Evolutionary conservation across 2,329 filamentous ascomycete species (phyloP).

Genomic region (Periconia macrospinosa): DNA sequence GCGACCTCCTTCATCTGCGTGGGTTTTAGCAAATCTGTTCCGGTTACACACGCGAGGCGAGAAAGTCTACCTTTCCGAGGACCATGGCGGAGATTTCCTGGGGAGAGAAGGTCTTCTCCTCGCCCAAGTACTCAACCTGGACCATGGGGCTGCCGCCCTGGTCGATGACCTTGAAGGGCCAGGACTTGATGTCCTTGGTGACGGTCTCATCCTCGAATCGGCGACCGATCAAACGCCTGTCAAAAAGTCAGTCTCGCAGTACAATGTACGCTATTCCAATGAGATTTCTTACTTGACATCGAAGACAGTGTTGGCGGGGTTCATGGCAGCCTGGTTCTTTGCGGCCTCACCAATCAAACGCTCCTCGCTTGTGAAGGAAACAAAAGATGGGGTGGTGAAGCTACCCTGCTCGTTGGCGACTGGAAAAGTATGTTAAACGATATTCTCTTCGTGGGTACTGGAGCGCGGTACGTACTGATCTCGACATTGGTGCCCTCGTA

Average conservation of each 20-base stretch:
- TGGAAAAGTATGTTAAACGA: constrained; percentile 38
- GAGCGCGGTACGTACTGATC: constrained; percentile 69
- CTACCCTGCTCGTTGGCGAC: constrained; percentile 99
- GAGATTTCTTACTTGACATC: constrained; percentile 85
- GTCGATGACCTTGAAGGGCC: constrained; percentile 98
- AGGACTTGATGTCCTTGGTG: constrained; percentile 98
- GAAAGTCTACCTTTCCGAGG: constrained; percentile 75
- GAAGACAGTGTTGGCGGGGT: constrained; percentile 97
- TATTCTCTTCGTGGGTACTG: constrained; percentile 3
- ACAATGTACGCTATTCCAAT: neutral
- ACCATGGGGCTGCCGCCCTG: constrained; percentile 86
- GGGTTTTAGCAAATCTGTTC: constrained; percentile 20
- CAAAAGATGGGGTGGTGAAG: constrained; percentile 98
- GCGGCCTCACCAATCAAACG: constrained; percentile 98
- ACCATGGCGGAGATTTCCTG: constrained; percentile 99
- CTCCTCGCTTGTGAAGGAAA: constrained; percentile 98
- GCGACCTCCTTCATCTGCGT: constrained; percentile 97
- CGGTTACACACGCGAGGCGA: neutral
- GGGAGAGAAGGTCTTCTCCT: constrained; percentile 94
- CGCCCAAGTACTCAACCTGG: constrained; percentile 91
- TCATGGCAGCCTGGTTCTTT: constrained; percentile 99
- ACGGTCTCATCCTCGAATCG: constrained; percentile 93
- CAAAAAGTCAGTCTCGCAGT: constrained; percentile 31
- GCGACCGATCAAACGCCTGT: constrained; percentile 94
- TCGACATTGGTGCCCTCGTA: constrained; percentile 99